phyloP scores from a whole-genome alignment of 2,329 filamentous ascomycete genomes.

The Helicocarpus griseus region DNA sequence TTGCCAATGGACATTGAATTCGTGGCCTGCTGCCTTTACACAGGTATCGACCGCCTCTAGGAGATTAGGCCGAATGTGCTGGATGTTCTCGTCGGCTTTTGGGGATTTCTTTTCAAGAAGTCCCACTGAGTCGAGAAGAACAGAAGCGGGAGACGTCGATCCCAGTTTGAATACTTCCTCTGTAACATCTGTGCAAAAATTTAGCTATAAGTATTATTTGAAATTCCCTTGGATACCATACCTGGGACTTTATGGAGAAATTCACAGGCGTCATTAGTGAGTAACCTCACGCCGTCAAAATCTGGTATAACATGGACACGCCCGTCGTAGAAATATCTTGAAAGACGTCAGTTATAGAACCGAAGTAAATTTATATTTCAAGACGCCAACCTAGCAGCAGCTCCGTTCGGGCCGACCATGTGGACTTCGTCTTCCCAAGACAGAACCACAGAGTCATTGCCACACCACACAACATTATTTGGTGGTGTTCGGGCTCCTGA shows the following conservation, averaged over 20 bases:
- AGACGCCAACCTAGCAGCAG: conserved; percentile 48
- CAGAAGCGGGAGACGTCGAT: conserved; percentile 78
- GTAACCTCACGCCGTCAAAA: conserved; percentile 75
- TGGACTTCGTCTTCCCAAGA: conserved; percentile 98
- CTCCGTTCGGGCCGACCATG: conserved; percentile 74
- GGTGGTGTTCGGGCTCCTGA: conserved; percentile 77
- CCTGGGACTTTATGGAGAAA: conserved; percentile 88
- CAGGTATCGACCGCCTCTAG: conserved; percentile 91
- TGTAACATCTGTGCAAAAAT: conserved; percentile 49
- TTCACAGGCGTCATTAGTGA: conserved; percentile 92
- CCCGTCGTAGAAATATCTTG: conserved; percentile 78
- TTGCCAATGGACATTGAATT: conserved; percentile 85
- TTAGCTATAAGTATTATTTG: conserved; percentile 5
- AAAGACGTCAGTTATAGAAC: conserved; percentile 11
- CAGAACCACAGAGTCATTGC: conserved; percentile 83
- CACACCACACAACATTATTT: conserved; percentile 89
- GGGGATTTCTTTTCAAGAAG: conserved; percentile 89
- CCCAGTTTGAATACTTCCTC: conserved; percentile 84
- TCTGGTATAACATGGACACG: conserved; percentile 83
- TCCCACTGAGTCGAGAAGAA: conserved; percentile 86
- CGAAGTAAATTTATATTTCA: background rate
- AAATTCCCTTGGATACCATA: conserved; percentile 16
- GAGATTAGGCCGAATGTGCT: conserved; percentile 77
- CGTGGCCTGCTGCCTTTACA: conserved; percentile 84
- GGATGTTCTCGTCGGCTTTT: conserved; percentile 95